Base-by-base conservation (phyloP, 805 yeast genomes). In the Ogataea parapolymorpha region DNA sequence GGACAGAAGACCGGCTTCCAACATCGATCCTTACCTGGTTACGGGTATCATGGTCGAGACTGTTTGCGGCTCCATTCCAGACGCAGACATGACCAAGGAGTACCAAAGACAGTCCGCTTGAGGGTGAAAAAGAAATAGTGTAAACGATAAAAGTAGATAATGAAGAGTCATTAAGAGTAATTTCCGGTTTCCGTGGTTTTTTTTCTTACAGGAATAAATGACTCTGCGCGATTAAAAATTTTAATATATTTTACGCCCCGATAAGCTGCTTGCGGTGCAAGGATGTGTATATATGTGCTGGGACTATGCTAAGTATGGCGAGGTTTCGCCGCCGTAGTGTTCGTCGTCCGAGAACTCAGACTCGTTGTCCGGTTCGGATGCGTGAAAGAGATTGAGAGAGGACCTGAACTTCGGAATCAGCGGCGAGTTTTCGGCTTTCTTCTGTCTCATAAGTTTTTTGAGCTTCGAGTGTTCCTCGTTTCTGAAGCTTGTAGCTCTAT, bases 1-100 rank as follows among this genome's bases (percentile, higher is more conserved):
- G 79, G 99, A 93, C 74, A 87, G 99, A 79, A 88, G 99, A 77
- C 99, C 99, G 45, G 99, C 99, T 55, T 90, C 98, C 50, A 93
- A 93, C 84, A 93, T 93, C 61, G 99, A 93, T 71, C 98, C 99
- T 56, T 93, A 93, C 76, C 80, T 91, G 70, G 98, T 93, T 53
- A 90, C 97, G 42, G 99, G 98, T 78, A 89, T 93, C 67, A 87
- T 93, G 82, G 85, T 85, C 59, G 99, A 93, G 78, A 91, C 98
- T 56, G 82, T 93, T 54, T 85, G 90, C 67, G 97, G 97, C 68
- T 79, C 91, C 40, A 85, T 90, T 60, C 88, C 93, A 50, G 95
- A 87, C 62, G 96, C 95, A 65, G 95, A 90, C 71, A 89, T 90
- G 95, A 76, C 80, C 59, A 83, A 86, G 74, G 95, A 86, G 71